Percentiles rank a stretch among this genome's conserved stretches.
Evolutionary conservation across 805 yeast species (phyloP).

Genomic region (Torulaspora microellipsoides): DNA sequence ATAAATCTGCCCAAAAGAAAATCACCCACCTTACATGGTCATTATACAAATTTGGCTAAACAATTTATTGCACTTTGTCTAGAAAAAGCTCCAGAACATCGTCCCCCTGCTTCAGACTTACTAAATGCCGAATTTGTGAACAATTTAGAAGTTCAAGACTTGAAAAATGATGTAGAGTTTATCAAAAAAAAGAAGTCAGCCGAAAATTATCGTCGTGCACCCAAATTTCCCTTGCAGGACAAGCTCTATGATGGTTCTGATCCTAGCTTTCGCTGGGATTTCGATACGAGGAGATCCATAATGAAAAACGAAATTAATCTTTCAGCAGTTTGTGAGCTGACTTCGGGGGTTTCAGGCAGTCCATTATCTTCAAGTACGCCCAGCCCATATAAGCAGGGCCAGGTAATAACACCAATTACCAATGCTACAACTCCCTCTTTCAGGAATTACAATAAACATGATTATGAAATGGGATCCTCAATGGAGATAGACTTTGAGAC

Average conservation of each 20-base stretch:
- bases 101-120: slow-evolving; percentile 60
- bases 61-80: slow-evolving; percentile 63
- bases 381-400: slow-evolving; percentile 10
- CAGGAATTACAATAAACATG: slow-evolving; percentile 13
- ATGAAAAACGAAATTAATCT: background rate
- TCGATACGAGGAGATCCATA: slow-evolving; percentile 3
- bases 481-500: slow-evolving; percentile 21
- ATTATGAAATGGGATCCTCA: slow-evolving; percentile 19
- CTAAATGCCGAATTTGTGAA: slow-evolving; percentile 51
- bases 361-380: slow-evolving; percentile 18
- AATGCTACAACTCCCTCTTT: slow-evolving; percentile 23
- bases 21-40: slow-evolving; percentile 30
- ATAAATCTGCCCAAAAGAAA: slow-evolving; percentile 39
- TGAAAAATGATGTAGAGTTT: slow-evolving; percentile 40
- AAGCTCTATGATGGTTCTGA: slow-evolving; percentile 24
- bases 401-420: slow-evolving; percentile 18
- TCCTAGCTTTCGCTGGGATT: slow-evolving; percentile 11
- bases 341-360: slow-evolving; percentile 11
- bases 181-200: slow-evolving; percentile 30
- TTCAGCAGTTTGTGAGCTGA: slow-evolving; percentile 1
- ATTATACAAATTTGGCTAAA: slow-evolving; percentile 36
- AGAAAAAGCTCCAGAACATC: slow-evolving; percentile 54
- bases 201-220: slow-evolving; percentile 28
- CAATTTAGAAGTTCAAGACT: slow-evolving; percentile 34
- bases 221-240: slow-evolving; percentile 37